Evolutionary conservation across 352 stramenopile species (phyloP), one percentile per base, ranked within the genome.

Genomic region (Plasmopara viticola): DNA sequence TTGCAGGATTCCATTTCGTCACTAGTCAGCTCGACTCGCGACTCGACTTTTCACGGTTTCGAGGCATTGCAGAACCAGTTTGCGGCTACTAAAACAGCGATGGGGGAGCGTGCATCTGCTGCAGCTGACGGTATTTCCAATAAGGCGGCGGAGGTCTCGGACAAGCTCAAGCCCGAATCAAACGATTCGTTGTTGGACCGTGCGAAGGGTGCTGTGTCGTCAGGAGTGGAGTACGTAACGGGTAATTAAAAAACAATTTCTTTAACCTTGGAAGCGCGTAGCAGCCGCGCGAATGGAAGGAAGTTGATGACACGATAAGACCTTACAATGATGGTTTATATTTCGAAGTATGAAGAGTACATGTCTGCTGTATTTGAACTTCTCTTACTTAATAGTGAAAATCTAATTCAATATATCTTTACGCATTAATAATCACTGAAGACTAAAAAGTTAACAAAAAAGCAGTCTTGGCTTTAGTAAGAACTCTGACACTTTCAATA

Each of bases 61-160:
- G 70, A 73, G 34, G 30, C 59, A 25, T 46, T 77, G 28, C 66
- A 74, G 64, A 55, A 64, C 15, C 61, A 74, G 47, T 51, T 77
- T 25, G 12, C 35, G 9, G 41, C 55, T 7, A 58, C 38, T 9
- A 40, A 71, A 34, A 62, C 61, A 51, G 44, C 64, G 12, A 44
- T 66, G 31, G 43, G 39, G 6, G 62, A 71, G 5, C 55, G 63
- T 1, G 62, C 58, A 1, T 58, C 57, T 9, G 15, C 45, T 37
- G 45, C 17, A 12, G 28, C 38, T 6, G 38, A 51, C 6, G 31
- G 30, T 18, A 7, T 59, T 9, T 51, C 45, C 9, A 51, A 53
- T 33, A 62, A 65, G 41, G 44, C 53, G 20, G 58, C 66, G 20
- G 65, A 72, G 2, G 42, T 30, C 0, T 60, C 54, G 0, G 52